Evolutionary conservation across 2,329 filamentous ascomycete species (phyloP).

Genomic region (Bertia moriformis): DNA sequence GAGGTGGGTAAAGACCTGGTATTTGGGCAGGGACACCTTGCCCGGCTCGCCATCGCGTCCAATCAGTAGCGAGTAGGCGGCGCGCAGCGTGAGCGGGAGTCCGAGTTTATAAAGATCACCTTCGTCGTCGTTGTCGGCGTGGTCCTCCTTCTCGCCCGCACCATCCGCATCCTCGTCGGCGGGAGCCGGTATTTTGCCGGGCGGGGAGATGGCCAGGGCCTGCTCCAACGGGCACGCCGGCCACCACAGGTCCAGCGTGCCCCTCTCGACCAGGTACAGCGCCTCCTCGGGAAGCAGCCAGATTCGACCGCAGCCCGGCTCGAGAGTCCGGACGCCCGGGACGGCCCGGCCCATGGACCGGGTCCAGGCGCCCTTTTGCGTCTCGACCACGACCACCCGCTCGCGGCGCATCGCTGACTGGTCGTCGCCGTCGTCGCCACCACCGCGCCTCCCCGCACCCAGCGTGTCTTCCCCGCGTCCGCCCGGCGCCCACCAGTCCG

Average conservation of each 20-base stretch:
- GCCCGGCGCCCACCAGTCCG: slow-evolving; percentile 33
- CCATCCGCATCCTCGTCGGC: slow-evolving; percentile 12
- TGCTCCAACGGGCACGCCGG: slow-evolving; percentile 38
- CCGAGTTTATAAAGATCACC: slow-evolving; percentile 49
- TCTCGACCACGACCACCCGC: slow-evolving; percentile 53
- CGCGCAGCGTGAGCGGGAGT: slow-evolving; percentile 79
- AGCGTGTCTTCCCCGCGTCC: slow-evolving; percentile 5
- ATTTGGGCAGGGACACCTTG: slow-evolving; percentile 60
- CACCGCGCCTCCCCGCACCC: too few species aligned
- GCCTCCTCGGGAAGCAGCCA: slow-evolving; percentile 90
- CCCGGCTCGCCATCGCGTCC: slow-evolving; percentile 50
- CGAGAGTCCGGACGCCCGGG: slow-evolving; percentile 32
- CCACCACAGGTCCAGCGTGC: slow-evolving; percentile 78
- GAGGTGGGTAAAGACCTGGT: slow-evolving; percentile 74
- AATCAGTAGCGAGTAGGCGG: slow-evolving; percentile 73
- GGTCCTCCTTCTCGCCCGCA: slow-evolving; percentile 4
- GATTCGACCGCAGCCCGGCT: slow-evolving; percentile 41
- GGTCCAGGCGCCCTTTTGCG: slow-evolving; percentile 57
- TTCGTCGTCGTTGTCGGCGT: slow-evolving; percentile 24
- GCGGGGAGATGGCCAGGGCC: slow-evolving; percentile 25
- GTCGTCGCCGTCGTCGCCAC: slow-evolving; percentile 20
- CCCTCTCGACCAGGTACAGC: slow-evolving; percentile 75
- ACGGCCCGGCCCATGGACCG: slow-evolving; percentile 60
- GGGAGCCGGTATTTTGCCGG: slow-evolving; percentile 3
- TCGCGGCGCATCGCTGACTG: slow-evolving; percentile 27